Evolutionary conservation across 129 eudicot species (phyloP).

Genomic region (Flaveria sonorensis): DNA sequence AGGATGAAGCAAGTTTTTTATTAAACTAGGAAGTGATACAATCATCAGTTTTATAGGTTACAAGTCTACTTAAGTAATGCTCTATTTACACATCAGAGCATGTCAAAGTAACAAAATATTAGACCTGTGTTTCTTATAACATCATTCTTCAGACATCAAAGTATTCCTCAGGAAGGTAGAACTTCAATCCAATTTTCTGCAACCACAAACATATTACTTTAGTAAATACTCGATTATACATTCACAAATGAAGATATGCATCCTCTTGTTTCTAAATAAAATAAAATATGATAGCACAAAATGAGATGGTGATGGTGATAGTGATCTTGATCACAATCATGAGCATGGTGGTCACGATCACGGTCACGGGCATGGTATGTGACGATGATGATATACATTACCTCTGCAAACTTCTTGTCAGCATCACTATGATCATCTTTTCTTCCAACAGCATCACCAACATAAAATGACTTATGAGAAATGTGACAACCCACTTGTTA

Average conservation of each 20-base stretch:
- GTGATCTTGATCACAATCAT: too few species aligned
- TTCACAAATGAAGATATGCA: background rate
- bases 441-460: conserved; percentile 99
- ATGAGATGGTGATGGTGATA: background rate
- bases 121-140: conserved; percentile 9
- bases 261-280: background rate
- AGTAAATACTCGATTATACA: background rate
- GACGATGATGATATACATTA: conserved; percentile 5
- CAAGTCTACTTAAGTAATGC: conserved; percentile 25
- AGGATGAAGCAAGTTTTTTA: background rate
- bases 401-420: conserved; percentile 90
- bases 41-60: conserved; percentile 13
- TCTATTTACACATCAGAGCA: conserved; percentile 20
- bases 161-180: conserved; percentile 81
- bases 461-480: conserved; percentile 75
- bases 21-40: background rate
- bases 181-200: conserved; percentile 85
- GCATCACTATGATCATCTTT: conserved; percentile 85
- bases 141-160: conserved; percentile 36
- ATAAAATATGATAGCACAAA: background rate
- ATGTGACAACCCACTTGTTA: background rate
- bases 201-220: conserved; percentile 24
- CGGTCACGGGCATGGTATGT: too few species aligned
- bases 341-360: too few species aligned
- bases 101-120: conserved; percentile 25